Percentiles rank a stretch among this genome's conserved stretches.
Conservation (phyloP, 305 asterid genomes). For the Fraxinus latifolia region DNA sequence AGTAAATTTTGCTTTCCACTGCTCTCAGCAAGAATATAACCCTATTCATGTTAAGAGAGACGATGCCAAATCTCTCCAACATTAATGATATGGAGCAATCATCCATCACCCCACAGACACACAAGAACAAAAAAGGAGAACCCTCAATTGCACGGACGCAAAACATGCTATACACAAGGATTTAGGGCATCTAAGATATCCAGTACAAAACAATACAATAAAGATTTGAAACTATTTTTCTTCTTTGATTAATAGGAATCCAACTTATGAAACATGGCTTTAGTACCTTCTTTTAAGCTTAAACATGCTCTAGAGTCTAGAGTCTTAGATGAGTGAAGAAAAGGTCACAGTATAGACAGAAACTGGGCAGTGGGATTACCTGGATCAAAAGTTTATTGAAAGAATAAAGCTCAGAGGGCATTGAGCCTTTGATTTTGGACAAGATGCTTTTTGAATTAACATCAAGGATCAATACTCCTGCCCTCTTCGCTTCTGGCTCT, state of each 20-base stretch:
- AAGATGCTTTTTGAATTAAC: slow-evolving; percentile 25
- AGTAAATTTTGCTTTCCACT: slow-evolving; percentile 32
- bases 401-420: slow-evolving; percentile 30
- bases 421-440: slow-evolving; percentile 7
- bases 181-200: neutral
- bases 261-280: neutral
- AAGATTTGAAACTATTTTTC: neutral
- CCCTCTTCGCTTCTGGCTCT: slow-evolving; percentile 51
- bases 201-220: neutral
- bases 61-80: slow-evolving; percentile 21
- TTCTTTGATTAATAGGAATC: neutral
- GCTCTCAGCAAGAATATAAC: slow-evolving; percentile 19
- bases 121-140: neutral
- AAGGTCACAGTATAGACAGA: neutral
- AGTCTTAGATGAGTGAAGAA: neutral
- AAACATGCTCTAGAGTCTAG: slow-evolving; percentile 1
- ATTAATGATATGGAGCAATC: slow-evolving; percentile 35
- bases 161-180: neutral
- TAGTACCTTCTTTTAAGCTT: neutral
- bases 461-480: slow-evolving; percentile 41
- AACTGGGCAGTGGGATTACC: slow-evolving; percentile 26
- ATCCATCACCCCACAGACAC: slow-evolving; percentile 29
- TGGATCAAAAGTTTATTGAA: slow-evolving; percentile 30
- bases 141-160: neutral
- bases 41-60: slow-evolving; percentile 17